Evolutionary conservation across 1,284 basidiomycete genomes (phyloP), one percentile per base, ranked within the genome.

Genomic region (Erythrobasidium hasegawianum): DNA sequence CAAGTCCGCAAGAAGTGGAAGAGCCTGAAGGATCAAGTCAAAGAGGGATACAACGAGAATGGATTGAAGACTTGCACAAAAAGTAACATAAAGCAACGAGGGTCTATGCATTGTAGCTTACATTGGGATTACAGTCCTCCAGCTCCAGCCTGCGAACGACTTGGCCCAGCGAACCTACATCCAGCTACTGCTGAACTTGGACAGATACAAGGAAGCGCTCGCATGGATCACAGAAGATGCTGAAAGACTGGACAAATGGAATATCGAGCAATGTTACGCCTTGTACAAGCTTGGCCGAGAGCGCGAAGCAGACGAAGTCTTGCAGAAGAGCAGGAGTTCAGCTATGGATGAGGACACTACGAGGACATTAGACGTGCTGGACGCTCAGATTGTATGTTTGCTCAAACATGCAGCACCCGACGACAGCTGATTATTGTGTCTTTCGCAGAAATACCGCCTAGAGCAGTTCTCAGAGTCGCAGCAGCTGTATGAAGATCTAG

Each of bases 361-460:
- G 9, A 47, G 73, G 18, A 65, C 68, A 0, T 47, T 66, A 3
- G 55, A 67, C 40, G 57, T 73, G 9, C 38, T 73, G 22, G 59
- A 68, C 45, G 73, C 72, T 13, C 73, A 74, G 57, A 53, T 73
- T 8, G 73, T 74, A 26, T 53, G 73, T 70, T 1, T 27, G 13
- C 24, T 41, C n/a, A 16, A 57, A 1, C 0, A 16, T 16, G 14
- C 1, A 20, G 18, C 11, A 39, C 16, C 38, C 14, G 39, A 22
- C 22, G 3, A 20, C 22, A 14, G 13, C 20, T 49, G 53, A 18
- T 22, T 45, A 58, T 11, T n/a, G 29, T 13, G 10, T 7, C 14
- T 16, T 14, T 16, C n/a, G n/a, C 22, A 74, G 73, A 68, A 64
- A 40, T 74, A 72, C 68, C 71, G 72, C 24, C 56, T 71, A 16